Evolutionary conservation across 805 yeast genomes (phyloP).

Genomic region (Priceomyces fermenticarens): DNA sequence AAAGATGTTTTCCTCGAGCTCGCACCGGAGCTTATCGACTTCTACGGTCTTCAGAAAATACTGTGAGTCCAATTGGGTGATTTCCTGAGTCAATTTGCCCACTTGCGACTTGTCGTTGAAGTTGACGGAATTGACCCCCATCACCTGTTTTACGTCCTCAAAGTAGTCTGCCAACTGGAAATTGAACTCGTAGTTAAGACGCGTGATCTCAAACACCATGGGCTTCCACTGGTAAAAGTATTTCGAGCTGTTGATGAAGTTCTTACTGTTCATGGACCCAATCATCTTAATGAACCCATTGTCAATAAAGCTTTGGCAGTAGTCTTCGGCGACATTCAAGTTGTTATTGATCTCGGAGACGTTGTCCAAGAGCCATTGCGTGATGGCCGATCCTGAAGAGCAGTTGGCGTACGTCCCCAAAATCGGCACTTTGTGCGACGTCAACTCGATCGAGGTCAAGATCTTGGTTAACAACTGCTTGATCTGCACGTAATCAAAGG

Average conservation of each 20-base stretch:
- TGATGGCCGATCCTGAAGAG: slow-evolving; percentile 58
- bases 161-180: slow-evolving; percentile 21
- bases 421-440: slow-evolving; percentile 59
- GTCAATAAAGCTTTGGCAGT: slow-evolving; percentile 70
- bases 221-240: slow-evolving; percentile 81
- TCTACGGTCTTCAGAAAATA: slow-evolving; percentile 50
- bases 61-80: slow-evolving; percentile 52
- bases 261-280: slow-evolving; percentile 54
- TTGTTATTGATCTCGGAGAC: slow-evolving; percentile 40
- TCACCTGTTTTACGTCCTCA: slow-evolving; percentile 45
- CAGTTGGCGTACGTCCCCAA: slow-evolving; percentile 65
- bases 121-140: slow-evolving; percentile 41
- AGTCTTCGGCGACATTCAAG: slow-evolving; percentile 59
- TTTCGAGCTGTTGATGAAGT: slow-evolving; percentile 71
- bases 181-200: slow-evolving; percentile 12
- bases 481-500: slow-evolving; percentile 26
- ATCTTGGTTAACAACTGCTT: slow-evolving; percentile 34
- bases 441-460: slow-evolving; percentile 44
- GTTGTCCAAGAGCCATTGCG: slow-evolving; percentile 55
- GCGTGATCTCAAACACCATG: slow-evolving; percentile 52
- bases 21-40: slow-evolving; percentile 67
- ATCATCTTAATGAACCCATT: slow-evolving; percentile 62
- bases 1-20: slow-evolving; percentile 67
- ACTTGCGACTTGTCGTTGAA: slow-evolving; percentile 50
- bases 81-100: slow-evolving; percentile 54